These are phyloP conservation scores for Uronychia binucleata DNA, from an alignment of 73 alveolate species.

Conservation along the genomic window DNA sequence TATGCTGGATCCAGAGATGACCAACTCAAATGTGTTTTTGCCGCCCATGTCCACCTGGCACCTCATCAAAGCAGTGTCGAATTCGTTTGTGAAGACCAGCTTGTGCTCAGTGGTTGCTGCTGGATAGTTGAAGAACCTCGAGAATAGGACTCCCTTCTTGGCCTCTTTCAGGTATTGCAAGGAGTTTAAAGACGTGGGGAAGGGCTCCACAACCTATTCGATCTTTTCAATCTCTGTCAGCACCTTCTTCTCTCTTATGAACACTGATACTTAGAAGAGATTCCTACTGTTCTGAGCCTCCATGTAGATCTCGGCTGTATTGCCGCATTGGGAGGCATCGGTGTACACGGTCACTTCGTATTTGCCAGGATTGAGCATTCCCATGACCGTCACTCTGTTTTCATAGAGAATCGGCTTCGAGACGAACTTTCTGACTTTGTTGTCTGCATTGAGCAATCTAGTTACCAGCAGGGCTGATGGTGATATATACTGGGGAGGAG, in stretches of 20 bases:
- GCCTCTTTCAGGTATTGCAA: background rate
- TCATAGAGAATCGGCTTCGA: background rate
- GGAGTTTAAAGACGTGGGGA: background rate
- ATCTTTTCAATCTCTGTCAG: background rate
- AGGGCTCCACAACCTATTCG: background rate
- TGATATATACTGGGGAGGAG: background rate
- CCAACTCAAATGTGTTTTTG: background rate
- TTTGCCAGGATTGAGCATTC: background rate
- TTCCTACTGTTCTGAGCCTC: too few species aligned
- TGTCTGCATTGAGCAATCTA: too few species aligned
- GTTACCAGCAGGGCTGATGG: background rate
- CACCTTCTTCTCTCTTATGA: background rate
- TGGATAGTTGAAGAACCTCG: background rate
- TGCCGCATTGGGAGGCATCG: background rate
- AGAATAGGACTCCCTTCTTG: background rate
- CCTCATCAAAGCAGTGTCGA: background rate
- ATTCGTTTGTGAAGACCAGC: too few species aligned
- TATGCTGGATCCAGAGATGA: too few species aligned
- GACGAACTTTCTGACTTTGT: background rate
- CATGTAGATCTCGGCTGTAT: background rate
- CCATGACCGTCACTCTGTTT: background rate
- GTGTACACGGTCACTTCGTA: background rate
- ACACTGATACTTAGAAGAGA: background rate
- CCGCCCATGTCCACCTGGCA: background rate
- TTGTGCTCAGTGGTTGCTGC: too few species aligned